phyloP scores from a whole-genome alignment of 306 rosid species.

The Macrotyloma uniflorum region DNA sequence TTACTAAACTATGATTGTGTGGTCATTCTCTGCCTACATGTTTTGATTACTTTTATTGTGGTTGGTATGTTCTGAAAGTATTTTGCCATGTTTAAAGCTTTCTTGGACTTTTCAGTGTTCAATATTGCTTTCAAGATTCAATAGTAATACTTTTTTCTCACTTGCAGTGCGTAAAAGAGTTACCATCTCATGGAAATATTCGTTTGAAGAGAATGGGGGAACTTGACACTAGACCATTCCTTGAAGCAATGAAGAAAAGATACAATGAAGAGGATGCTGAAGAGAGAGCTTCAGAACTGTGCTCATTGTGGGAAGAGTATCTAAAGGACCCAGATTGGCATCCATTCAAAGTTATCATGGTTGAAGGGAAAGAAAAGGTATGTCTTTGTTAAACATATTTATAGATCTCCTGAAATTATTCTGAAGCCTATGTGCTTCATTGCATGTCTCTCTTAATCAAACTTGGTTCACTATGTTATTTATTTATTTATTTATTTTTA shows the following conservation, averaged over 20 bases:
- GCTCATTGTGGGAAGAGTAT: constrained; percentile 94
- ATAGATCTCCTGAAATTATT: constrained; percentile 19
- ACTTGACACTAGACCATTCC: constrained; percentile 80
- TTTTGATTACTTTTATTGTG: constrained; percentile 15
- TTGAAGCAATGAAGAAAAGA: constrained; percentile 71
- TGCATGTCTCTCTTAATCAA: constrained; percentile 10
- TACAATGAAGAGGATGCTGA: constrained; percentile 85
- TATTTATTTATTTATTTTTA: constrained; percentile 33
- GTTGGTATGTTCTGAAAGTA: background rate
- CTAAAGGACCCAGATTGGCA: constrained; percentile 97
- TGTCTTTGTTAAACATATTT: constrained; percentile 26
- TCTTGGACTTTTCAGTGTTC: constrained; percentile 6
- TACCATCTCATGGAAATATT: constrained; percentile 52
- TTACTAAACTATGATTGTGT: no score
- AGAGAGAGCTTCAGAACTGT: constrained; percentile 75
- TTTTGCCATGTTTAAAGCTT: constrained; percentile 11
- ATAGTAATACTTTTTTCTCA: constrained; percentile 10
- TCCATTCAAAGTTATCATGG: constrained; percentile 63
- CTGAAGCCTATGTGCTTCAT: constrained; percentile 14
- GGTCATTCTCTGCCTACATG: constrained; percentile 27
- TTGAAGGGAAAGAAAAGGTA: constrained; percentile 61
- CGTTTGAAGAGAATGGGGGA: constrained; percentile 95
- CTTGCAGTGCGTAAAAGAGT: constrained; percentile 71
- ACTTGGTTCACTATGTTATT: constrained; percentile 32
- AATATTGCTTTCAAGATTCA: constrained; percentile 10